Evolutionary conservation across 2,329 filamentous ascomycete genomes (phyloP).

Genomic region (Tolypocladium inflatum): DNA sequence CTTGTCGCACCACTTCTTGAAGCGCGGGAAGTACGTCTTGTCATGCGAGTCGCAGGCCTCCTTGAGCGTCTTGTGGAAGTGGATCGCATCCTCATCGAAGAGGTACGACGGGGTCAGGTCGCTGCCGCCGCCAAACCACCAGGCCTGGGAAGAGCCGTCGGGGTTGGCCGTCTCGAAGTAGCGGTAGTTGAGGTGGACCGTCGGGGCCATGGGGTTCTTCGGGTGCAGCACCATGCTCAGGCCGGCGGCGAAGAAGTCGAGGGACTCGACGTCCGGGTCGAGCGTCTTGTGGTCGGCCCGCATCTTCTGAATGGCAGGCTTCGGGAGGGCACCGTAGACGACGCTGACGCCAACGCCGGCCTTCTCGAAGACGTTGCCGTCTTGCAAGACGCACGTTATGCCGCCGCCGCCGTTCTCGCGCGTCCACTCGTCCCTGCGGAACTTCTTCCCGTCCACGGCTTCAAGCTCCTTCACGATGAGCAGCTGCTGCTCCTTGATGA

Average conservation of each 20-base stretch:
- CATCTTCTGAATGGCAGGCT: constrained; percentile 86
- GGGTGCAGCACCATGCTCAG: constrained; percentile 91
- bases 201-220: constrained; percentile 91
- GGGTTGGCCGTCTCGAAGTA: constrained; percentile 95
- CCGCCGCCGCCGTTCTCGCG: constrained; percentile 85
- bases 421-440: constrained; percentile 78
- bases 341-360: constrained; percentile 91
- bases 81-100: constrained; percentile 93
- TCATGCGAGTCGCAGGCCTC: constrained; percentile 89
- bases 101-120: constrained; percentile 90
- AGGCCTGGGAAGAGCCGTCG: constrained; percentile 72
- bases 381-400: constrained; percentile 88
- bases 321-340: constrained; percentile 85
- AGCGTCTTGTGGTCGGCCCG: constrained; percentile 89
- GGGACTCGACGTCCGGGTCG: constrained; percentile 63
- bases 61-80: constrained; percentile 93
- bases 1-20: constrained; percentile 97
- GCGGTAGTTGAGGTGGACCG: constrained; percentile 94
- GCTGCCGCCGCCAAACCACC: constrained; percentile 97
- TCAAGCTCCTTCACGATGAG: constrained; percentile 79
- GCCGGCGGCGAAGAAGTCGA: constrained; percentile 93
- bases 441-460: constrained; percentile 72
- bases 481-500: constrained; percentile 88
- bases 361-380: constrained; percentile 96
- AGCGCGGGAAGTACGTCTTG: constrained; percentile 81